Evolutionary conservation across 768 basidiomycete species (phyloP).

Genomic region (Gymnopilus dilepis): DNA sequence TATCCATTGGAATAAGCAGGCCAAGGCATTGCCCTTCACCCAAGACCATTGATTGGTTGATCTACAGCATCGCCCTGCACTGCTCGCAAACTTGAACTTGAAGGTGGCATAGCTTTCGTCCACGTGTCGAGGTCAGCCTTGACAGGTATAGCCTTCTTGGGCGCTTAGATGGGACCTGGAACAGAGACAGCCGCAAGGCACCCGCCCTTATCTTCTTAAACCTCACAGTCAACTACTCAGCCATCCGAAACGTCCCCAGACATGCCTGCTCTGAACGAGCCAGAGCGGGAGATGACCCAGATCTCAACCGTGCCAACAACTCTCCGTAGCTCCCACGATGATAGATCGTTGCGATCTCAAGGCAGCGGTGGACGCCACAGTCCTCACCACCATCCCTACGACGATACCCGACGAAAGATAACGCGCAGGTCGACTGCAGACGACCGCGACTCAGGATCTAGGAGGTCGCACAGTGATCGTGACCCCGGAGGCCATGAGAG

Average conservation of each 20-base stretch:
- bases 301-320: neutral
- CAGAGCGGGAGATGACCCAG: constrained; percentile 1
- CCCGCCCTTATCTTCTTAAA: neutral
- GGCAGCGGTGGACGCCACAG: neutral
- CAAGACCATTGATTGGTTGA: too few species aligned
- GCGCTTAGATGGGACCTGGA: constrained; percentile 4
- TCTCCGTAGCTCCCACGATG: neutral
- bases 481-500: neutral
- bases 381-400: neutral
- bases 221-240: neutral
- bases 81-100: neutral
- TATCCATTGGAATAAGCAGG: too few species aligned
- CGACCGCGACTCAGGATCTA: neutral
- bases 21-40: too few species aligned
- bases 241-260: neutral
- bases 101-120: constrained; percentile 5
- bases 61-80: neutral
- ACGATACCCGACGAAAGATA: neutral
- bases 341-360: constrained; percentile 3
- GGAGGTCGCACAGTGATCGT: neutral
- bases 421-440: neutral
- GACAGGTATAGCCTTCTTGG: constrained; percentile 2
- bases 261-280: neutral
- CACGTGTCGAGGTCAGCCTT: neutral
- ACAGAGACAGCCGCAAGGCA: neutral